phyloP scores from a whole-genome alignment of 108 stramenopile species.

The Tribonema minus region DNA sequence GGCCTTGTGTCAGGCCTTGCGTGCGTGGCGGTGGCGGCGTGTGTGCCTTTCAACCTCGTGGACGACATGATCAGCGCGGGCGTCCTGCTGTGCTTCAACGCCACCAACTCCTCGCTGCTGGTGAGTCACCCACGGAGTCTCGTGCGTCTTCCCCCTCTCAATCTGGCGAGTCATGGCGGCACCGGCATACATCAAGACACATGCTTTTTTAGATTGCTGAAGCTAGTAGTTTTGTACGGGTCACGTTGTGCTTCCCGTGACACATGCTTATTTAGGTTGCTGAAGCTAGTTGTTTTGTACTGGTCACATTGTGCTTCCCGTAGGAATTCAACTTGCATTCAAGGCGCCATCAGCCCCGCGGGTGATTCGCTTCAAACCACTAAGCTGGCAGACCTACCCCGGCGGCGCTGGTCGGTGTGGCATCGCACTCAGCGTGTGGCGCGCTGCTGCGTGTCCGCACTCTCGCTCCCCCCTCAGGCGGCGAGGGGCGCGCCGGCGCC shows the following conservation, averaged over 20 bases:
- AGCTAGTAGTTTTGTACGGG: background rate
- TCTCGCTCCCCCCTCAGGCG: too few species aligned
- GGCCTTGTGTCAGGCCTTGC: constrained; percentile 66
- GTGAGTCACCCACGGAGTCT: background rate
- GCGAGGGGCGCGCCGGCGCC: too few species aligned
- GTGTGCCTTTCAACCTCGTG: constrained; percentile 72
- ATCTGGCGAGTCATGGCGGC: background rate
- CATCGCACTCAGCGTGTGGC: too few species aligned
- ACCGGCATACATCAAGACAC: background rate
- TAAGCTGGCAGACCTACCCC: too few species aligned
- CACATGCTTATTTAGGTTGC: background rate
- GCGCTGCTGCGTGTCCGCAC: too few species aligned
- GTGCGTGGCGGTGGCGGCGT: constrained; percentile 72
- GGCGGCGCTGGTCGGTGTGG: too few species aligned
- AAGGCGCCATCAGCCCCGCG: too few species aligned
- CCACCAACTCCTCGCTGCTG: constrained; percentile 30
- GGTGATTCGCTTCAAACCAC: too few species aligned
- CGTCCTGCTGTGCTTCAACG: constrained; percentile 49
- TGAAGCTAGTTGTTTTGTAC: too few species aligned
- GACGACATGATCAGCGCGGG: constrained; percentile 78
- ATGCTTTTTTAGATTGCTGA: too few species aligned
- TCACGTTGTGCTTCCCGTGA: background rate
- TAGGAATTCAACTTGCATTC: too few species aligned
- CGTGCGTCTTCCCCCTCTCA: background rate
- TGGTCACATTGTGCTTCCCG: too few species aligned